These are phyloP conservation scores for Blastobotrys ciferrii DNA, from an alignment of 1,139 yeast species.

Conservation along the genomic window DNA sequence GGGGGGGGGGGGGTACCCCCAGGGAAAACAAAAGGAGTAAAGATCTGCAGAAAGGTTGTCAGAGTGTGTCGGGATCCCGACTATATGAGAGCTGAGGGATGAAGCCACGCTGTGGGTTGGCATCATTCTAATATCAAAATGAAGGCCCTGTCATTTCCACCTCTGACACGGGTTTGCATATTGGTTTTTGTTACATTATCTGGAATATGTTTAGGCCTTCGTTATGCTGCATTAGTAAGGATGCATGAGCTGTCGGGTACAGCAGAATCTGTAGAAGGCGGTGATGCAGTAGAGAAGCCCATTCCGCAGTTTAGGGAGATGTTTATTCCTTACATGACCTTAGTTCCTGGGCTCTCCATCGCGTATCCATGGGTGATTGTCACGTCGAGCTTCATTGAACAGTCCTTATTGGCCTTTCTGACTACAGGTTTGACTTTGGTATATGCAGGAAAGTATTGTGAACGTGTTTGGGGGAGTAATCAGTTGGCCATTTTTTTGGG, in stretches of 20 bases:
- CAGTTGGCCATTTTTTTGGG: conserved; percentile 61
- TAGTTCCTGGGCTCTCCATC: conserved; percentile 63
- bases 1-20: too few species aligned
- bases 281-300: background rate
- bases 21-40: too few species aligned
- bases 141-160: conserved; percentile 36
- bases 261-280: conserved; percentile 13
- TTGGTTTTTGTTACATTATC: conserved; percentile 35
- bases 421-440: conserved; percentile 51
- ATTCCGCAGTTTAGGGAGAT: conserved; percentile 37
- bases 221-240: conserved; percentile 27
- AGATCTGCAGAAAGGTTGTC: too few species aligned
- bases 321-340: conserved; percentile 60
- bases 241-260: conserved; percentile 1
- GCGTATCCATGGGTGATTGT: conserved; percentile 75
- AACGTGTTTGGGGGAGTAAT: conserved; percentile 54
- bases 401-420: conserved; percentile 49
- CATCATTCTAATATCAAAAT: too few species aligned
- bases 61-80: too few species aligned
- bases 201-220: conserved; percentile 32
- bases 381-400: conserved; percentile 71
- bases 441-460: conserved; percentile 54
- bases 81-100: too few species aligned
- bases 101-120: too few species aligned
- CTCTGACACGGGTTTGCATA: conserved; percentile 41